A percentile compares a stretch with the other conserved stretches of the same genome.
These are phyloP conservation scores for Globisporangium viniferum DNA, from an alignment of 352 stramenopile species.

Conservation along the genomic window DNA sequence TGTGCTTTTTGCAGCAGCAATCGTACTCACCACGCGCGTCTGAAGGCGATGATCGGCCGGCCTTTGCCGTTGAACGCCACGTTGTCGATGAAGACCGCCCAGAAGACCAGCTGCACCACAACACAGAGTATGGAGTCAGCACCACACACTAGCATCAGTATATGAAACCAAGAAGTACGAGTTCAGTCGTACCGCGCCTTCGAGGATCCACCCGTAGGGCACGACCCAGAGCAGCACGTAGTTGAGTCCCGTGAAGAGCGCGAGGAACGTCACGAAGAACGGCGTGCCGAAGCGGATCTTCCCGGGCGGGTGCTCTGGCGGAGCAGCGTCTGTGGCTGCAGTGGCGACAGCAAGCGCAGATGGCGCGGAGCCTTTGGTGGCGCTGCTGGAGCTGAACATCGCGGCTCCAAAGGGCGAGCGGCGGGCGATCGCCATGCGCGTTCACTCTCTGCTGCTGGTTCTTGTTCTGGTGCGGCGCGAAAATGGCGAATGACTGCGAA, in stretches of 20 bases:
- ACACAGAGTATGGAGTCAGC: not conserved
- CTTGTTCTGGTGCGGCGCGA: not conserved
- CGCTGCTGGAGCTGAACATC: not conserved
- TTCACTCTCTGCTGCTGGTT: not conserved
- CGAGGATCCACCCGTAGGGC: slow-evolving; percentile 24
- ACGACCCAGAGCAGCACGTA: slow-evolving; percentile 25
- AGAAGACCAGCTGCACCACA: slow-evolving; percentile 26
- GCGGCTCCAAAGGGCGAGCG: not conserved
- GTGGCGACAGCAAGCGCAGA: not conserved
- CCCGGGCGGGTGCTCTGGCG: not conserved
- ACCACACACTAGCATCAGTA: not conserved
- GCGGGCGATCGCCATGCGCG: slow-evolving; percentile 10
- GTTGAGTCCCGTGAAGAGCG: slow-evolving; percentile 23
- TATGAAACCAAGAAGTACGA: not conserved
- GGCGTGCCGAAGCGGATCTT: slow-evolving; percentile 1
- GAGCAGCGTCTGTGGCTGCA: not conserved
- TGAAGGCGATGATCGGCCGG: slow-evolving; percentile 25
- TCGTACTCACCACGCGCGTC: slow-evolving; percentile 25
- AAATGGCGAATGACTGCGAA: not conserved
- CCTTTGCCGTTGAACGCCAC: slow-evolving; percentile 44
- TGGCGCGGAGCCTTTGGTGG: not conserved
- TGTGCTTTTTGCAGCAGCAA: not conserved
- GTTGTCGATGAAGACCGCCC: slow-evolving; percentile 29
- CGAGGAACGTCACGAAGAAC: slow-evolving; percentile 21
- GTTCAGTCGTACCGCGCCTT: slow-evolving; percentile 16